Evolutionary conservation across 495 filamentous ascomycete species (phyloP).

Genomic region (Neurospora africana): DNA sequence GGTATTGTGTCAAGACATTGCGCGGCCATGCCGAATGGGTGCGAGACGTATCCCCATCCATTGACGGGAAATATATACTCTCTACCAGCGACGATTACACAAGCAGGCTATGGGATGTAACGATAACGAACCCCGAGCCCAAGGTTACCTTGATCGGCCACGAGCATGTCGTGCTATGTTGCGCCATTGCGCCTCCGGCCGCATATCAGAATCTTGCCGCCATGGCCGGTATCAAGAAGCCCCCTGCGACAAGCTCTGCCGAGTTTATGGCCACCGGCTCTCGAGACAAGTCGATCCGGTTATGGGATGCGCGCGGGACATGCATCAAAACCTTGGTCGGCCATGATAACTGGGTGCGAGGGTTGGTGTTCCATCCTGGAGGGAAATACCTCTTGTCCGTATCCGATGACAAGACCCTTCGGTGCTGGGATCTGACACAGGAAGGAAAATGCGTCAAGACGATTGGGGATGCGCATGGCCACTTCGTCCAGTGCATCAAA

Average conservation of each 20-base stretch:
- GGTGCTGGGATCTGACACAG: constrained; percentile 91
- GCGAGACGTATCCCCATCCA: constrained; percentile 68
- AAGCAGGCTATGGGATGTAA: constrained; percentile 74
- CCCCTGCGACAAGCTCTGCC: constrained; percentile 57
- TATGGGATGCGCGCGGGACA: constrained; percentile 83
- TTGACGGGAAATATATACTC: constrained; percentile 73
- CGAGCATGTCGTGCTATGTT: constrained; percentile 84
- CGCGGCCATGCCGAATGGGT: constrained; percentile 84
- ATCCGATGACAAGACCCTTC: constrained; percentile 81
- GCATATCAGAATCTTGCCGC: constrained; percentile 66
- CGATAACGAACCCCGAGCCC: constrained; percentile 56
- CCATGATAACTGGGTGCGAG: constrained; percentile 95
- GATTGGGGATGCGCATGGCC: constrained; percentile 66
- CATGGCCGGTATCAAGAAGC: constrained; percentile 76
- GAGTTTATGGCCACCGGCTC: constrained; percentile 90
- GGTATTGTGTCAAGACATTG: constrained; percentile 82
- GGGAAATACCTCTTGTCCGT: constrained; percentile 85
- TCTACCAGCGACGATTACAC: constrained; percentile 75
- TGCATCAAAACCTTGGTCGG: constrained; percentile 79
- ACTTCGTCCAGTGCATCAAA: constrained; percentile 78
- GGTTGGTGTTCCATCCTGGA: constrained; percentile 80
- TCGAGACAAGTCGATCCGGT: constrained; percentile 80
- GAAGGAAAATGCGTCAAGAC: constrained; percentile 85
- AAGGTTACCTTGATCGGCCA: constrained; percentile 80
- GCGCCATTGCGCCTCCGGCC: constrained; percentile 72